Evolutionary conservation across 441 rosid species (phyloP).

Genomic region (Euphorbia corollata): DNA sequence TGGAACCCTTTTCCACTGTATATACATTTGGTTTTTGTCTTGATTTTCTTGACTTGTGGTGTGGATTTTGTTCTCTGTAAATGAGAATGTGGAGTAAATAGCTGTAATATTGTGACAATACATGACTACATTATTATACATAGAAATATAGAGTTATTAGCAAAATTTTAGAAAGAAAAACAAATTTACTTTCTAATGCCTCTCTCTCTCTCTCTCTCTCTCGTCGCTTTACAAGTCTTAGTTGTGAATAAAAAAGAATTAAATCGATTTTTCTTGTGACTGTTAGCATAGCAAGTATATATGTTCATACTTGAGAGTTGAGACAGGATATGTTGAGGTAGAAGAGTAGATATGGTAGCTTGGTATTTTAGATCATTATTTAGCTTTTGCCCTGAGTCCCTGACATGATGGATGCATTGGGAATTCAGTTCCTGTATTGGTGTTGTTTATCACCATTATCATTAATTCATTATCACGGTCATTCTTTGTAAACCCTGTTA

Average conservation of each 20-base stretch:
- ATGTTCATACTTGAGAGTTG: background rate
- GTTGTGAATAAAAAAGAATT: background rate
- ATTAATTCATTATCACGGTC: background rate
- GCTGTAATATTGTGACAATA: background rate
- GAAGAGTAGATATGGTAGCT: background rate
- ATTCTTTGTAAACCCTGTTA: background rate
- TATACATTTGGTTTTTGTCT: background rate
- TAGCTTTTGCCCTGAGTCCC: background rate
- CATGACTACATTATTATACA: background rate
- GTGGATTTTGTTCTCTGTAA: background rate
- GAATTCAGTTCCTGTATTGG: background rate
- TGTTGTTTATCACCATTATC: background rate
- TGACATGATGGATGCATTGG: background rate
- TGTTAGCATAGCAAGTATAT: background rate
- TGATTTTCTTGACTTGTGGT: background rate
- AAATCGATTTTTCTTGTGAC: too few species aligned
- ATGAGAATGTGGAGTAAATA: background rate
- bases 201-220: background rate
- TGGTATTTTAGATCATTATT: slow-evolving; percentile 1
- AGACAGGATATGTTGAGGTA: background rate
- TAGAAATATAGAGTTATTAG: too few species aligned
- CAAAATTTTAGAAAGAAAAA: background rate
- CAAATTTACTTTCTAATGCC: background rate
- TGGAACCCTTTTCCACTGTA: background rate
- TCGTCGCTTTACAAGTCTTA: background rate